These are phyloP conservation scores for Saprolegnia parasitica DNA, from an alignment of 352 stramenopile species.

Conservation along the genomic window DNA sequence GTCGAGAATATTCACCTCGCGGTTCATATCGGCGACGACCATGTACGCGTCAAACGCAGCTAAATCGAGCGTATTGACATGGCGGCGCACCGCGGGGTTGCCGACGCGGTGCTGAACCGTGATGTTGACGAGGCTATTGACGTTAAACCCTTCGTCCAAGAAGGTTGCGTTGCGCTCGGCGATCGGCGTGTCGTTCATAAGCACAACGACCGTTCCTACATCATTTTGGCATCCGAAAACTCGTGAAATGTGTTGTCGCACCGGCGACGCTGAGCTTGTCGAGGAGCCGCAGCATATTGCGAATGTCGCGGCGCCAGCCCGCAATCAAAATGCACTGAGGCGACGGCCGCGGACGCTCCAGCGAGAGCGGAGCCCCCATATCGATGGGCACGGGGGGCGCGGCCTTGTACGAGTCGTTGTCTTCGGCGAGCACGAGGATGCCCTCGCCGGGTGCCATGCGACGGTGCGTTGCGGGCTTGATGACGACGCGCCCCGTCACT, in stretches of 20 bases:
- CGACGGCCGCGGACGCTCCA: background rate
- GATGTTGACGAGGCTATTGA: slow-evolving; percentile 48
- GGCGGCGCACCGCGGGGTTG: slow-evolving; percentile 74
- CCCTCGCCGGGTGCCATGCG: slow-evolving; percentile 50
- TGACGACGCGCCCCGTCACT: slow-evolving; percentile 49
- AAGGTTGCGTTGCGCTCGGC: slow-evolving; percentile 60
- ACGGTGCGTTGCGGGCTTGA: slow-evolving; percentile 42
- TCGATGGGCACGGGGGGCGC: slow-evolving; percentile 31
- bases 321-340: slow-evolving; percentile 80
- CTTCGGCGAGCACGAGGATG: slow-evolving; percentile 80
- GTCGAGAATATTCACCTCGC: slow-evolving; percentile 77
- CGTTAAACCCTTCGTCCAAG: slow-evolving; percentile 51
- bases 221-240: background rate
- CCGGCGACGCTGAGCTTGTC: slow-evolving; percentile 57
- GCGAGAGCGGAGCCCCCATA: background rate
- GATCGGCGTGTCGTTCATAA: slow-evolving; percentile 74
- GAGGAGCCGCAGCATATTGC: slow-evolving; percentile 82
- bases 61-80: slow-evolving; percentile 58
- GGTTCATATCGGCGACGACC: slow-evolving; percentile 69
- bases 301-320: slow-evolving; percentile 85
- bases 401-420: slow-evolving; percentile 83
- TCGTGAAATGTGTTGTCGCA: slow-evolving; percentile 28
- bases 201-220: slow-evolving; percentile 55
- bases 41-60: slow-evolving; percentile 75
- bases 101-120: slow-evolving; percentile 61